Percentiles rank a stretch among this genome's conserved stretches.
phyloP scores from a whole-genome alignment of 1,284 basidiomycete species.

The Peniophora sp. region DNA sequence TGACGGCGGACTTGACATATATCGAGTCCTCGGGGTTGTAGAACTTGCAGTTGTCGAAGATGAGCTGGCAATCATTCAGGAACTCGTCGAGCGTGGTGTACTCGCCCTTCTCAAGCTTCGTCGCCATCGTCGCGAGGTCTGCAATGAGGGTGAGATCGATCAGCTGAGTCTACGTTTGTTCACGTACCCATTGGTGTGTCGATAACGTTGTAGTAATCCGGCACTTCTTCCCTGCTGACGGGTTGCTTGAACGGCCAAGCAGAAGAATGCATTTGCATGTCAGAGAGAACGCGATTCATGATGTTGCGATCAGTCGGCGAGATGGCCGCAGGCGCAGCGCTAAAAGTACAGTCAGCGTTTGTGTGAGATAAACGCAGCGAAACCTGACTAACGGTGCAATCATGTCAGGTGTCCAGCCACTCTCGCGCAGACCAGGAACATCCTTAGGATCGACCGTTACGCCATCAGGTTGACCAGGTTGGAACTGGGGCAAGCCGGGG shows the following conservation, averaged over 20 bases:
- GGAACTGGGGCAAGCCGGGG: conserved; percentile 76
- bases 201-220: conserved; percentile 90
- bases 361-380: background rate
- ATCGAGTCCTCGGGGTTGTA: conserved; percentile 87
- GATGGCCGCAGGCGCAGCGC: background rate
- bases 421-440: conserved; percentile 88
- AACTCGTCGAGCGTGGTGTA: conserved; percentile 79
- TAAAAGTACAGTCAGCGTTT: background rate
- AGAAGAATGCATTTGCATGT: conserved; percentile 74
- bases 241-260: conserved; percentile 87
- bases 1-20: conserved; percentile 83
- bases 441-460: conserved; percentile 58
- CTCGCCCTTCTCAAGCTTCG: conserved; percentile 79
- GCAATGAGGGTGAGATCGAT: conserved; percentile 4
- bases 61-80: conserved; percentile 71
- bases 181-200: conserved; percentile 87
- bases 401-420: conserved; percentile 90
- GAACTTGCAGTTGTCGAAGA: conserved; percentile 87
- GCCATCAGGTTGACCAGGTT: conserved; percentile 40
- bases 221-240: conserved; percentile 78
- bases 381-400: conserved; percentile 53
- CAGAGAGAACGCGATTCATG: conserved; percentile 82
- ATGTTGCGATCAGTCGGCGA: conserved; percentile 46
- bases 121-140: conserved; percentile 92
- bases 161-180: background rate